Evolutionary conservation across 2,329 filamentous ascomycete species (phyloP).

Genomic region (Arthrobotrys entomopaga): DNA sequence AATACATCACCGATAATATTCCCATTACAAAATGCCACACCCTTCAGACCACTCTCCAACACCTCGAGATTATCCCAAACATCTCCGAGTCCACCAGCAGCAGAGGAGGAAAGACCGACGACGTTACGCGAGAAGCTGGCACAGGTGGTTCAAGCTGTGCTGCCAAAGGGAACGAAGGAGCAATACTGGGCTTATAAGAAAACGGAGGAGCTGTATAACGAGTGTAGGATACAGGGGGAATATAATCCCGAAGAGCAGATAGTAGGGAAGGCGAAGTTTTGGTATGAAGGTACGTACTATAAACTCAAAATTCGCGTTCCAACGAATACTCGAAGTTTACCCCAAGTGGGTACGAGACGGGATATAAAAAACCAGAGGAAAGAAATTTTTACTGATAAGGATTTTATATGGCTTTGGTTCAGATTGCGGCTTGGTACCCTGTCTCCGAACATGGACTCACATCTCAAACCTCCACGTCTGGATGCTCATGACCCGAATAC

Average conservation of each 20-base stretch:
- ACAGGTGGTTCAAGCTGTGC: slow-evolving; percentile 16
- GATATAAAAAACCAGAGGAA: neutral
- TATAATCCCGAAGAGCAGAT: slow-evolving; percentile 77
- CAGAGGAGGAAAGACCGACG: slow-evolving; percentile 9
- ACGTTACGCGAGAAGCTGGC: slow-evolving; percentile 20
- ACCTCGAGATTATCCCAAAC: slow-evolving; percentile 14
- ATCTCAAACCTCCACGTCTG: slow-evolving; percentile 97
- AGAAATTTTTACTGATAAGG: neutral
- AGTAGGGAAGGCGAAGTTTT: slow-evolving; percentile 77
- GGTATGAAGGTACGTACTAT: slow-evolving; percentile 77
- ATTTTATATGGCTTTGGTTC: neutral
- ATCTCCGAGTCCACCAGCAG: neutral
- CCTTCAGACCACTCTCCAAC: slow-evolving; percentile 2
- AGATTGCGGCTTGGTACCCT: slow-evolving; percentile 83
- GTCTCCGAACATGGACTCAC: slow-evolving; percentile 95
- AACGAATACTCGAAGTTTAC: neutral
- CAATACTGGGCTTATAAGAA: slow-evolving; percentile 48
- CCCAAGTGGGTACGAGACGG: too few relatives aligned
- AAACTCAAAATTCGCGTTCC: neutral
- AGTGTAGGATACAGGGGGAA: slow-evolving; percentile 46
- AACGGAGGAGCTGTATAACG: slow-evolving; percentile 41
- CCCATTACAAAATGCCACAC: neutral
- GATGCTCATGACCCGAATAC: slow-evolving; percentile 73
- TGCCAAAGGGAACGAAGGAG: slow-evolving; percentile 44
- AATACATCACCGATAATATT: slow-evolving; percentile 26